A percentile compares a stretch with the other conserved stretches of the same genome.
These are phyloP conservation scores for Athelia sp. DNA, from an alignment of 1,284 basidiomycete genomes.

Conservation along the genomic window DNA sequence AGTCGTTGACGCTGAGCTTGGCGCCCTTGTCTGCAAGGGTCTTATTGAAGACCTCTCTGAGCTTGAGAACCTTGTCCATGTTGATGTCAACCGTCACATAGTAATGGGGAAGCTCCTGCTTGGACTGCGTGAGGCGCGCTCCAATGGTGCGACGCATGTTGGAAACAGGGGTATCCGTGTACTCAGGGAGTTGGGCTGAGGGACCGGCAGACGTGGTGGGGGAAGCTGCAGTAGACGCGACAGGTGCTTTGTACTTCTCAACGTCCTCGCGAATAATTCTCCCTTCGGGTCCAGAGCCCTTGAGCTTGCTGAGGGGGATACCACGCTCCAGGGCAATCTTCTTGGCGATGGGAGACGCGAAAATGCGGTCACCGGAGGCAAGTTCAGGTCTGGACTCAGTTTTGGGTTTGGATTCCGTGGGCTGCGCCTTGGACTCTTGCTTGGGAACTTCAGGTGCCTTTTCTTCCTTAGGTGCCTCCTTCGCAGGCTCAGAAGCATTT, in stretches of 20 bases:
- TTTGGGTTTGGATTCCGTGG: constrained; percentile 27
- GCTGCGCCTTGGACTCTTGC: constrained; percentile 35
- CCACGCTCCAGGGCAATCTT: constrained; percentile 95
- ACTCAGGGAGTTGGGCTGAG: constrained; percentile 56
- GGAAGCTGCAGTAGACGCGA: constrained; percentile 37
- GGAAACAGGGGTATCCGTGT: constrained; percentile 87
- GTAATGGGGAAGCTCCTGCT: constrained; percentile 95
- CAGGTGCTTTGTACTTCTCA: constrained; percentile 75
- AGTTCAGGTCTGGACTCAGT: constrained; percentile 47
- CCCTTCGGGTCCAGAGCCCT: constrained; percentile 92
- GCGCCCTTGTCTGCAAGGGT: constrained; percentile 75
- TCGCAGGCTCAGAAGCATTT: constrained; percentile 36
- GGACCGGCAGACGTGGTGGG: constrained; percentile 37
- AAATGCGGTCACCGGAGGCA: constrained; percentile 76
- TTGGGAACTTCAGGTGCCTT: constrained; percentile 30
- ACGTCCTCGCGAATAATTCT: constrained; percentile 94
- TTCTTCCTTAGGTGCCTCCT: constrained; percentile 30
- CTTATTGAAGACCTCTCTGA: constrained; percentile 96
- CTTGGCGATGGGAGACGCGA: constrained; percentile 93
- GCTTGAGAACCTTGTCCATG: constrained; percentile 95
- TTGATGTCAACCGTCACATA: constrained; percentile 94
- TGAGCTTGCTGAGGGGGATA: constrained; percentile 87
- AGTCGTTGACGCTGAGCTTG: constrained; percentile 98
- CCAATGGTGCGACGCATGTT: constrained; percentile 97
- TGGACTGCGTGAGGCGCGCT: constrained; percentile 85